phyloP scores from a whole-genome alignment of 495 filamentous ascomycete genomes.

The Filosporella fistucella region DNA sequence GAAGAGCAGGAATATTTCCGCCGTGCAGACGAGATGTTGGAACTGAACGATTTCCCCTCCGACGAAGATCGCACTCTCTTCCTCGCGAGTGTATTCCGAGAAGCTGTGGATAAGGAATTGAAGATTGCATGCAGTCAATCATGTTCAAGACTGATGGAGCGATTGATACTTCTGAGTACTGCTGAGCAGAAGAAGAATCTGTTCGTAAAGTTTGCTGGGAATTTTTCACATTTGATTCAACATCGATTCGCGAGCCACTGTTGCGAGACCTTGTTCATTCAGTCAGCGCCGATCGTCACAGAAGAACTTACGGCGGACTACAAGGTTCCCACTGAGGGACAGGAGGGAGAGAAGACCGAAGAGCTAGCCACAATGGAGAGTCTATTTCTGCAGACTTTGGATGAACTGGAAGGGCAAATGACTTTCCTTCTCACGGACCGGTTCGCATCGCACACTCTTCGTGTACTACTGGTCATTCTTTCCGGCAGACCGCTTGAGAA shows the following conservation, averaged over 20 bases:
- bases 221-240: constrained; percentile 84
- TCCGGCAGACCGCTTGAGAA: constrained; percentile 73
- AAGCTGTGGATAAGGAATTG: constrained; percentile 87
- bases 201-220: constrained; percentile 78
- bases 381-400: constrained; percentile 73
- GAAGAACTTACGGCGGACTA: constrained; percentile 54
- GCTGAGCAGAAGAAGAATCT: constrained; percentile 77
- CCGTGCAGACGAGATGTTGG: constrained; percentile 79
- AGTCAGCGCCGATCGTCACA: constrained; percentile 72
- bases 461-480: constrained; percentile 79
- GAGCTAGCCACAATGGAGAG: constrained; percentile 67
- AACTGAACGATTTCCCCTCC: constrained; percentile 77
- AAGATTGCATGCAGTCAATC: constrained; percentile 94
- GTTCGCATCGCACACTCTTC: constrained; percentile 87
- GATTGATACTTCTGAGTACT: constrained; percentile 77
- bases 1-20: constrained; percentile 95
- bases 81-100: constrained; percentile 76
- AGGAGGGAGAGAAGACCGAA: constrained; percentile 16
- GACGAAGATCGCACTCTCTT: constrained; percentile 76
- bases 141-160: constrained; percentile 89
- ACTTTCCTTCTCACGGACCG: constrained; percentile 80
- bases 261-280: constrained; percentile 87
- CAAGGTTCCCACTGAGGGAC: constrained; percentile 25
- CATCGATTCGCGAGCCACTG: constrained; percentile 97
- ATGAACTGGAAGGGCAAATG: constrained; percentile 79